Evolutionary conservation across 2,329 filamentous ascomycete genomes (phyloP), one percentile per base, ranked within the genome.

Genomic region (Dactylella cylindrospora): DNA sequence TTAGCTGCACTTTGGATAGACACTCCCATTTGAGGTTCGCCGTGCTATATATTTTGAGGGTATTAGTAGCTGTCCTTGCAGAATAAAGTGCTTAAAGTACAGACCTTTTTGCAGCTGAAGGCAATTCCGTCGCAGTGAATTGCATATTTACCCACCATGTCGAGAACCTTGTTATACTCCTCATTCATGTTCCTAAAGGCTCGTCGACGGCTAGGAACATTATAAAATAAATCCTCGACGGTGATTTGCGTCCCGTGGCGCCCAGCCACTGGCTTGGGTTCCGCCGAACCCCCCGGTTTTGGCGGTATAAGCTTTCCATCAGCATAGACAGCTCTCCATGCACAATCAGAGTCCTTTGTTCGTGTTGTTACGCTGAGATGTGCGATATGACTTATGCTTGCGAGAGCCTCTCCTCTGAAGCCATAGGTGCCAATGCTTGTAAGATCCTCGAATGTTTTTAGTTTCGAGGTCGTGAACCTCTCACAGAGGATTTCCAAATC

Each of bases 311-410:
- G 79, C 67, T 84, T 88, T 10, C 93, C 91, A 70, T 88, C 84
- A 15, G 86, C 82, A 71, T 95, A 98, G 67, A 88, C 83, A 17
- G 90, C 90, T 71, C 88, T 84, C 87, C 88, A 98, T 12, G 93
- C 93, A 73, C 89, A 87, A 67, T 83, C 84, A 0, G 90, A 95
- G 35, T 89, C 84, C 57, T 86, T 85, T 1, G 90, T 97, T 72
- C 90, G 94, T 5, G 94, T 98, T 1, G 91, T 97, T 35, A 98
- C 89, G 3, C 85, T 89, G 17, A 98, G 79, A 75, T 98, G 94
- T 26, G 94, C 91, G 68, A 98, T 96, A 72, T 98, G 93, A 71
- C 91, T 97, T 72, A 98, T 98, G 74, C 93, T 97, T 10, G 93
- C 93, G 50, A 98, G 76, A 2, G 93, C 93, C 74, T 98, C 93